Evolutionary conservation across 306 rosid genomes (phyloP), one percentile per base, ranked within the genome.

Genomic region (Myrica gale): DNA sequence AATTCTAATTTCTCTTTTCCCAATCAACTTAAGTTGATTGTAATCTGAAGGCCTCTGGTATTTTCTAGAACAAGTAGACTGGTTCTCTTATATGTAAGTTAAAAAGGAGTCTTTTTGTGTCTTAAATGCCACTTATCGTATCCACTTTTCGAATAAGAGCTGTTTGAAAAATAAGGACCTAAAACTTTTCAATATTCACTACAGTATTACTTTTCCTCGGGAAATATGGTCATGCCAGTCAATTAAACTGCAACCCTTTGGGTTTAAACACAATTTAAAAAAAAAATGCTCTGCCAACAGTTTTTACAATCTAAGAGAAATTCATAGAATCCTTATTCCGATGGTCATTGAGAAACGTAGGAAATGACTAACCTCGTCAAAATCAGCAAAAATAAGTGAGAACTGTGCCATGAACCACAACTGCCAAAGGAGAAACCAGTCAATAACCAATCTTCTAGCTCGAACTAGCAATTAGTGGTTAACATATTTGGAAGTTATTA

Each of bases 341-440:
- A 0, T 26, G 32, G 2, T 26, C 32, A 26, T 26, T 26, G 32
- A 26, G 32, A 26, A 26, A 26, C 1, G 32, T 26, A 26, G 32
- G 32, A 26, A 26, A 26, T 44, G 75, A 79, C 85, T 74, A 73
- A 96, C 99, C 99, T 96, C 92, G 52, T 89, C 97, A 78, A 96
- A 85, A 85, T 89, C 93, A 9, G 10, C 85, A 86, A 92, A 90
- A 73, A 92, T 88, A 69, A 87, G 84, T 12, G 98, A 92, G 84
- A 85, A 86, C 76, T 92, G 92, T 21, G 92, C 86, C 99, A 96
- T 96, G 81, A 88, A 92, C 97, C 95, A 90, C 54, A 90, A 83
- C 99, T 96, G 97, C 71, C 81, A 85, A 74, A 42, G 73, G 42
- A 78, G 81, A 80, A 79, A 55, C 41, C 12, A 39, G 70, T 81